A percentile compares a stretch with the other conserved stretches of the same genome.
phyloP scores from a whole-genome alignment of 768 basidiomycete species.

The Psilocybe cubensis region DNA sequence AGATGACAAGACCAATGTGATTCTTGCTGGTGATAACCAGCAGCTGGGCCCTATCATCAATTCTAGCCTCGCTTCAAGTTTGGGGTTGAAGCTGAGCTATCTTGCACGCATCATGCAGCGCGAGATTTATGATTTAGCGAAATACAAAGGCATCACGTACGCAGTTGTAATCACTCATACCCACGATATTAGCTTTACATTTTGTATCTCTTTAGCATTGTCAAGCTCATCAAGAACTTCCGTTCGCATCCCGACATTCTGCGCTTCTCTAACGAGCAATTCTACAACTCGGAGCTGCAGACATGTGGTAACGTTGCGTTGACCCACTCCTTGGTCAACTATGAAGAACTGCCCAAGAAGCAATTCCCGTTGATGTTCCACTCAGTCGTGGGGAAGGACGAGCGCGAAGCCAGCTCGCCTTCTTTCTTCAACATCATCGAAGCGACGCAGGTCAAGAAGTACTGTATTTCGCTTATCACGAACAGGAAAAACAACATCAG shows the following conservation, averaged over 20 bases:
- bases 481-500: constrained; percentile 44
- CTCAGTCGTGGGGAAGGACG: constrained; percentile 55
- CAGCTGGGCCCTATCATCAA: constrained; percentile 65
- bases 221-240: constrained; percentile 65
- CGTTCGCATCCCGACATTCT: constrained; percentile 59
- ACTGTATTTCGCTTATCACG: constrained; percentile 35
- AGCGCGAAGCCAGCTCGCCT: constrained; percentile 57
- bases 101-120: constrained; percentile 52
- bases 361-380: constrained; percentile 64
- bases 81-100: constrained; percentile 57
- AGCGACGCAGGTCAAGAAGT: constrained; percentile 52
- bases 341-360: constrained; percentile 39
- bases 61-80: constrained; percentile 45
- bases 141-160: constrained; percentile 39
- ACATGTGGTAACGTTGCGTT: constrained; percentile 47
- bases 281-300: constrained; percentile 57
- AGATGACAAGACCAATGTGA: constrained; percentile 47
- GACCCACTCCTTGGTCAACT: constrained; percentile 41
- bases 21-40: constrained; percentile 64
- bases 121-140: constrained; percentile 39
- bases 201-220: constrained; percentile 39
- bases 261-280: constrained; percentile 56
- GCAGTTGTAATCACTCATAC: constrained; percentile 9
- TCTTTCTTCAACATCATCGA: constrained; percentile 70
- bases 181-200: background rate